Evolutionary conservation across 495 filamentous ascomycete species (phyloP).

Genomic region (Parmelia sp.): DNA sequence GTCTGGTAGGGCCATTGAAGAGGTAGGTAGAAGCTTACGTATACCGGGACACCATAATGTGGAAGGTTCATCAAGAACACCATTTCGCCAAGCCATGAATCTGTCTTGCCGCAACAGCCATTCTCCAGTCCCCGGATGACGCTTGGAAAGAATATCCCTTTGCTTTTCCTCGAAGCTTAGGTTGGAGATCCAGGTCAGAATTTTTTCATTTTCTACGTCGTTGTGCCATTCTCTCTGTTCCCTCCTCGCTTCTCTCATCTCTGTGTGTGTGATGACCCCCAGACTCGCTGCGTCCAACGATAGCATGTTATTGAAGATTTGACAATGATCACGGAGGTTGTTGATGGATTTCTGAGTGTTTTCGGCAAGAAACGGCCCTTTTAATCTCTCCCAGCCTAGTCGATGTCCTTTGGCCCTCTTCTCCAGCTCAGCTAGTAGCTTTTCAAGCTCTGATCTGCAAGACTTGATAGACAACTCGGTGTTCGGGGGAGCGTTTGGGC

Average conservation of each 20-base stretch:
- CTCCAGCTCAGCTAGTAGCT: neutral
- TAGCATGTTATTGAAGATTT: slow-evolving; percentile 12
- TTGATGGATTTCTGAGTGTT: neutral
- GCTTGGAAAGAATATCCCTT: slow-evolving; percentile 9
- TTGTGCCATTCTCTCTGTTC: slow-evolving; percentile 10
- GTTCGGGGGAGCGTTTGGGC: neutral
- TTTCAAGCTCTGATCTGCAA: slow-evolving; percentile 5
- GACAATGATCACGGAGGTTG: slow-evolving; percentile 4
- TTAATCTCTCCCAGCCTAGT: slow-evolving; percentile 5
- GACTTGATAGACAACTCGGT: slow-evolving; percentile 1
- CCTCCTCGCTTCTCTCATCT: neutral
- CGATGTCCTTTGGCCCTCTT: neutral
- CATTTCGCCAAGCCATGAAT: slow-evolving; percentile 13
- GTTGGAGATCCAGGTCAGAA: slow-evolving; percentile 8
- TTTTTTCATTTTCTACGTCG: neutral
- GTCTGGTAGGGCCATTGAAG: neutral
- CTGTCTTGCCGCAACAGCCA: slow-evolving; percentile 8
- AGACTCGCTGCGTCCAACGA: slow-evolving; percentile 4
- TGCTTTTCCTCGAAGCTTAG: slow-evolving; percentile 9
- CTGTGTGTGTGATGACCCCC: neutral
- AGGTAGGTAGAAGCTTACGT: neutral
- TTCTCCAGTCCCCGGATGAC: slow-evolving; percentile 7
- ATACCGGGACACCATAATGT: slow-evolving; percentile 17
- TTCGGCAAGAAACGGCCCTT: slow-evolving; percentile 3
- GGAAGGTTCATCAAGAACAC: neutral